These are phyloP conservation scores for Cicer arietinum DNA, from an alignment of 306 rosid genomes.

Conservation along the genomic window DNA sequence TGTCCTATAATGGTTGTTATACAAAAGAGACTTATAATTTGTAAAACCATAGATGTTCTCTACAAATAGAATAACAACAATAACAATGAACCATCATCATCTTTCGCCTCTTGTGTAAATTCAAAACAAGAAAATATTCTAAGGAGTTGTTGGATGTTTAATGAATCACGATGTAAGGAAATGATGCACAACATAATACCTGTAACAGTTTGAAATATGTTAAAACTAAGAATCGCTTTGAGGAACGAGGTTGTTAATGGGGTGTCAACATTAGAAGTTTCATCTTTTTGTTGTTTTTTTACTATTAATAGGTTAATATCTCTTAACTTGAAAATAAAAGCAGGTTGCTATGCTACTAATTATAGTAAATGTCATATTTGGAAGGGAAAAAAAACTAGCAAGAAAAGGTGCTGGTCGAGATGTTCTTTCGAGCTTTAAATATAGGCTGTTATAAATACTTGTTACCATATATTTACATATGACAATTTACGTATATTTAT, in stretches of 20 bases:
- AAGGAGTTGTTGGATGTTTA: slow-evolving; percentile 12
- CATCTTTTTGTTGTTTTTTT: slow-evolving; percentile 18
- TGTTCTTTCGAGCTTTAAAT: slow-evolving; percentile 21
- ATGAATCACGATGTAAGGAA: slow-evolving; percentile 21
- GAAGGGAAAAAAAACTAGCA: background rate
- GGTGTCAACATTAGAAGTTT: slow-evolving; percentile 42
- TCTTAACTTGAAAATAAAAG: slow-evolving; percentile 40
- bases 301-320: slow-evolving; percentile 50
- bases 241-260: slow-evolving; percentile 48
- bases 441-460: slow-evolving; percentile 19
- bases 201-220: slow-evolving; percentile 22
- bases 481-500: slow-evolving; percentile 1
- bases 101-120: background rate
- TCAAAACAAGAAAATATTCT: slow-evolving; percentile 32
- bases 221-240: slow-evolving; percentile 36
- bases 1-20: slow-evolving; percentile 29
- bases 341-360: slow-evolving; percentile 45
- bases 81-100: slow-evolving; percentile 22
- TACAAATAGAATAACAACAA: slow-evolving; percentile 39
- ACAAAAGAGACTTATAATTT: slow-evolving; percentile 10
- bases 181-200: slow-evolving; percentile 10
- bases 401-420: slow-evolving; percentile 25
- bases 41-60: slow-evolving; percentile 22
- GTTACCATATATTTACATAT: background rate
- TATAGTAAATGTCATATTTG: slow-evolving; percentile 44